A percentile compares a stretch with the other conserved stretches of the same genome.
These are phyloP conservation scores for Globisporangium ultimum DNA, from an alignment of 352 stramenopile genomes.

Conservation along the genomic window DNA sequence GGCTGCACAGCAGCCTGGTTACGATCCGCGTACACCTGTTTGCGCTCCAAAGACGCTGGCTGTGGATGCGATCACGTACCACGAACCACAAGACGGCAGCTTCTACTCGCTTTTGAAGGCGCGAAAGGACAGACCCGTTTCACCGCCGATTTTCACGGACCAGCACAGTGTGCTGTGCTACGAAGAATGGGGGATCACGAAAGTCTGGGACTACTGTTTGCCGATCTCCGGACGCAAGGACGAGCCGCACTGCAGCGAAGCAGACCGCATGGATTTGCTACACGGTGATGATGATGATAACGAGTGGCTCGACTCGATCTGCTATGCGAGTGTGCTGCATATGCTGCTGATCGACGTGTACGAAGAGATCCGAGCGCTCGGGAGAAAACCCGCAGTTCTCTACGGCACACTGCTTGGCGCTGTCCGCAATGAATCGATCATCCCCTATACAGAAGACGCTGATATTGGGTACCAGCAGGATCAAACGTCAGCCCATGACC, in stretches of 20 bases:
- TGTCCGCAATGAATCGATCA: slow-evolving; percentile 39
- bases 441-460: slow-evolving; percentile 52
- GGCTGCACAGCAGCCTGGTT: background rate
- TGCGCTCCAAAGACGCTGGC: background rate
- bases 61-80: background rate
- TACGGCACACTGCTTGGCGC: slow-evolving; percentile 50
- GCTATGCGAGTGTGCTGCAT: slow-evolving; percentile 47
- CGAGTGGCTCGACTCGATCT: slow-evolving; percentile 20
- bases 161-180: slow-evolving; percentile 1
- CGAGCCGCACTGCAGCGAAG: slow-evolving; percentile 32
- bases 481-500: background rate
- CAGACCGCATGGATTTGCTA: slow-evolving; percentile 48
- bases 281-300: background rate
- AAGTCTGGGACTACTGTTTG: slow-evolving; percentile 36
- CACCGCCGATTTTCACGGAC: slow-evolving; percentile 2
- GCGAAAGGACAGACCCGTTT: background rate
- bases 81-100: background rate
- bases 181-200: background rate
- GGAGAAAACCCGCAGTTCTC: slow-evolving; percentile 25
- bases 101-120: background rate
- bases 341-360: slow-evolving; percentile 56
- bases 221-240: slow-evolving; percentile 47
- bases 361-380: slow-evolving; percentile 26
- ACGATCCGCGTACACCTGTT: background rate
- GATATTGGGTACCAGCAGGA: slow-evolving; percentile 24